These are phyloP conservation scores for Ophiostoma angusticollis DNA, from an alignment of 2,329 filamentous ascomycete species.

Conservation along the genomic window DNA sequence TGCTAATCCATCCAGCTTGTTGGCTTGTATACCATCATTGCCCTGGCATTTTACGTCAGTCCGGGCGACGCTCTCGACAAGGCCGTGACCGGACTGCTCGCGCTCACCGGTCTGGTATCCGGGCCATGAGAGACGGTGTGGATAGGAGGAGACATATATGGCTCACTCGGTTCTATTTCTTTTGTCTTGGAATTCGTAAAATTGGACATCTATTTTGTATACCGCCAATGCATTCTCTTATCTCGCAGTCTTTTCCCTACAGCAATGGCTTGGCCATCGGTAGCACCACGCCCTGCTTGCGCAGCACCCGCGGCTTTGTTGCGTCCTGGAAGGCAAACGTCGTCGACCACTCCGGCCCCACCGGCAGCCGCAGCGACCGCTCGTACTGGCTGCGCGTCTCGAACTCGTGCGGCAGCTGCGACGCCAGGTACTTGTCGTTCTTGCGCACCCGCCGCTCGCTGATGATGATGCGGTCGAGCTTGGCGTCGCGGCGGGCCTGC, in stretches of 20 bases:
- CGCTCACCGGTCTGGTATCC: neutral
- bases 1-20: constrained; percentile 23
- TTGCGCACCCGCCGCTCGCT: constrained; percentile 86
- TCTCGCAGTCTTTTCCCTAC: constrained; percentile 15
- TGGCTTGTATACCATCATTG: constrained; percentile 46
- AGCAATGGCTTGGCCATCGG: constrained; percentile 66
- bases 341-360: constrained; percentile 93
- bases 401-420: constrained; percentile 75
- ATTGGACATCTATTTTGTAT: neutral
- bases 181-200: neutral
- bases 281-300: constrained; percentile 83
- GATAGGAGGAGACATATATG: neutral
- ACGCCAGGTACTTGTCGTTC: constrained; percentile 80
- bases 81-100: constrained; percentile 11
- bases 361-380: constrained; percentile 68
- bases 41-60: constrained; percentile 46
- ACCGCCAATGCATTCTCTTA: neutral
- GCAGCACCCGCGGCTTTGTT: constrained; percentile 76
- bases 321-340: constrained; percentile 85
- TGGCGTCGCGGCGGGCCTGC: constrained; percentile 67
- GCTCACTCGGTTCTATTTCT: neutral
- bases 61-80: constrained; percentile 36
- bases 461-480: constrained; percentile 74
- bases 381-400: constrained; percentile 85
- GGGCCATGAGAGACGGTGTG: neutral